A percentile compares a stretch with the other conserved stretches of the same genome.
Conservation (phyloP, 2,329 filamentous ascomycete genomes). For the Beauveria caledonica region DNA sequence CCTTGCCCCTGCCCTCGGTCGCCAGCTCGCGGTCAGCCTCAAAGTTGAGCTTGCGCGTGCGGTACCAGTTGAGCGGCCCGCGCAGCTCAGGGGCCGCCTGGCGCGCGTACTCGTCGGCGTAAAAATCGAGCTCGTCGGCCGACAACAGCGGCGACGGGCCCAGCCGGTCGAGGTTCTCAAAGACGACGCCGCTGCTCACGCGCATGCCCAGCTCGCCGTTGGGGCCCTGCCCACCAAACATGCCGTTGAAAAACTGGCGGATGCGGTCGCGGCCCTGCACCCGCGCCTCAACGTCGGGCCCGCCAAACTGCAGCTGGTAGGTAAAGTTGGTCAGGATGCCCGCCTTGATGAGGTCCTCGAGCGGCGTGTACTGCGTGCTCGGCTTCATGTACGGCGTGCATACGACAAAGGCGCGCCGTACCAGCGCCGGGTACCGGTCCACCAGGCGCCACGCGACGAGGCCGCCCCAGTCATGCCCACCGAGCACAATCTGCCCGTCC, state of each 20-base stretch:
- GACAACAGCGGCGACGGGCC: conserved; percentile 50
- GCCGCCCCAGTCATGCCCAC: conserved; percentile 92
- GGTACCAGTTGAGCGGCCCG: conserved; percentile 86
- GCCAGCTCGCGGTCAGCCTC: conserved; percentile 52
- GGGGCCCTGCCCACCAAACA: conserved; percentile 60
- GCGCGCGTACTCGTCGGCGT: conserved; percentile 61
- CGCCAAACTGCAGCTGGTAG: conserved; percentile 77
- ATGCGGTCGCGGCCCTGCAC: conserved; percentile 54
- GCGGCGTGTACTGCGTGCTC: conserved; percentile 39
- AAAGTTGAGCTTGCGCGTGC: conserved; percentile 62
- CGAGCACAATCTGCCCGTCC: conserved; percentile 59
- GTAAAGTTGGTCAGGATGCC: conserved; percentile 57
- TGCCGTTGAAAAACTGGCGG: conserved; percentile 58
- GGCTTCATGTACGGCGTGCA: conserved; percentile 68
- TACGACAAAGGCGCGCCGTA: conserved; percentile 68
- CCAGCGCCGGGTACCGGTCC: conserved; percentile 62
- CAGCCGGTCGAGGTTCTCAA: conserved; percentile 54
- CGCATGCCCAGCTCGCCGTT: conserved; percentile 50
- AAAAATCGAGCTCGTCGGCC: conserved; percentile 67
- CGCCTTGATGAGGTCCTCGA: conserved; percentile 51
- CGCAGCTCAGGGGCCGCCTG: conserved; percentile 53
- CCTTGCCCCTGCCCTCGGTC: conserved; percentile 15
- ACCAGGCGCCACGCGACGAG: conserved; percentile 66
- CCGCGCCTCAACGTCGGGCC: conserved; percentile 54
- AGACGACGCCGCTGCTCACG: conserved; percentile 51